Evolutionary conservation across 2,329 filamentous ascomycete species (phyloP), one percentile per base, ranked within the genome.

Genomic region (Raffaelea albimanens): DNA sequence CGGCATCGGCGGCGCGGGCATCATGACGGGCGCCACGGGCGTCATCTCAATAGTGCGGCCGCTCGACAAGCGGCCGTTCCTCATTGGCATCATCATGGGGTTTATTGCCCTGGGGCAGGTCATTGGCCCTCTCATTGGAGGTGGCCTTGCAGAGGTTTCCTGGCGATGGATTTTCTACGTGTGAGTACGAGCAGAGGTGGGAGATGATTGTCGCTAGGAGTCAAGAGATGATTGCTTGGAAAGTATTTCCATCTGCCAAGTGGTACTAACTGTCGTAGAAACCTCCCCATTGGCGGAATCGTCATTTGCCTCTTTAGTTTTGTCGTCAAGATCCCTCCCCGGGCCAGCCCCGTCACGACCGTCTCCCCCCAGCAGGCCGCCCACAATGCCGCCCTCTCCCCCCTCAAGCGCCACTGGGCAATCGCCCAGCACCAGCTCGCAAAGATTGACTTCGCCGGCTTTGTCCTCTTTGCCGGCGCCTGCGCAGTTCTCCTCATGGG

Each of bases 131-230:
- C 57, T 77, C 14, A 60, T 75, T 5, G 73, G 73, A 5, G 73
- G 73, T 19, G 71, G 59, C 7, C 72, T 76, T 36, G 71, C 72
- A 2, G 67, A 75, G 23, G 61, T 64, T 3, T 70, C 69, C 9
- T 76, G 73, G 73, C 62, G 72, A 22, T 76, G 73, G 73, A 75
- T 72, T 53, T 75, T 74, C 53, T 66, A 66, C 48, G 57, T 68
- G 54, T 71, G 71, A 56, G 49, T 60, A 13, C 25, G 25, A 29
- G 25, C 7, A 29, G 25, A 29, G n/a, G n/a, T n/a, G n/a, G n/a
- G 42, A 52, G 55, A 57, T n/a, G n/a, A n/a, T n/a, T n/a, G n/a
- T n/a, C n/a, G n/a, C n/a, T 29, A 29, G 13, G 25, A 29, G 13
- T 29, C 25, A 29, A 29, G 25, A 29, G 13, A 29, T 29, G 7